Evolutionary conservation across 1,284 basidiomycete genomes (phyloP).

Genomic region (Pascua sp.): DNA sequence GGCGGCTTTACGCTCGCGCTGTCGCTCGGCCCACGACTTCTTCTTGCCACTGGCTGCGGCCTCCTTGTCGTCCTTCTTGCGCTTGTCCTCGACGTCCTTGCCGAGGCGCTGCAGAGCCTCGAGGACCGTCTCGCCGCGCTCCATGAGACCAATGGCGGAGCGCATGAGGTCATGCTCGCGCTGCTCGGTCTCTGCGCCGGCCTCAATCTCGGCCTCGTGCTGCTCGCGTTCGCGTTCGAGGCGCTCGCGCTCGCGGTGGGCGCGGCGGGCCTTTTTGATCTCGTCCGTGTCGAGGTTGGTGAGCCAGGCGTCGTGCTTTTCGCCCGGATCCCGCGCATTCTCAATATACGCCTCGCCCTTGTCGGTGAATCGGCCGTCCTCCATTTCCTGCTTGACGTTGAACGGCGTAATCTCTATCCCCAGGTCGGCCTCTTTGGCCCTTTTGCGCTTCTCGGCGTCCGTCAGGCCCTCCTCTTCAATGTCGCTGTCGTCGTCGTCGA

Average conservation of each 20-base stretch:
- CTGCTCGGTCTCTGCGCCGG: slow-evolving; percentile 52
- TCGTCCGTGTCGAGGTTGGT: slow-evolving; percentile 78
- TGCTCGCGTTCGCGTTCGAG: slow-evolving; percentile 68
- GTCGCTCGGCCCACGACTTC: slow-evolving; percentile 48
- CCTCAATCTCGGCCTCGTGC: slow-evolving; percentile 54
- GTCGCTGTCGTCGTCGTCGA: slow-evolving; percentile 56
- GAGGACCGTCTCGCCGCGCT: slow-evolving; percentile 85
- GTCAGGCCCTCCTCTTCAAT: slow-evolving; percentile 14
- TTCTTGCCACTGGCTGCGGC: slow-evolving; percentile 33
- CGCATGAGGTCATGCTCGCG: slow-evolving; percentile 63
- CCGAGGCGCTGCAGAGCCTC: slow-evolving; percentile 86
- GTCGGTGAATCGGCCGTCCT: slow-evolving; percentile 91
- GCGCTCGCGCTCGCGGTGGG: slow-evolving; percentile 63
- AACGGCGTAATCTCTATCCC: slow-evolving; percentile 90
- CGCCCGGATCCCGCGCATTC: slow-evolving; percentile 77
- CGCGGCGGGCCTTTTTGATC: slow-evolving; percentile 77
- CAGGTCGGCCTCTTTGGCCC: slow-evolving; percentile 61
- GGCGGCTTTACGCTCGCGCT: slow-evolving; percentile 48
- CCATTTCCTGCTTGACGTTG: slow-evolving; percentile 99
- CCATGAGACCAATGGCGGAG: slow-evolving; percentile 67
- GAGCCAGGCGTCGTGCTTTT: slow-evolving; percentile 93
- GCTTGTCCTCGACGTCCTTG: slow-evolving; percentile 60
- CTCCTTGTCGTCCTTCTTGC: slow-evolving; percentile 49
- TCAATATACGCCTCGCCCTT: slow-evolving; percentile 80
- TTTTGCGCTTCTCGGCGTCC: slow-evolving; percentile 18